These are phyloP conservation scores for Candida tallmaniae DNA, from an alignment of 805 yeast species.

Conservation along the genomic window DNA sequence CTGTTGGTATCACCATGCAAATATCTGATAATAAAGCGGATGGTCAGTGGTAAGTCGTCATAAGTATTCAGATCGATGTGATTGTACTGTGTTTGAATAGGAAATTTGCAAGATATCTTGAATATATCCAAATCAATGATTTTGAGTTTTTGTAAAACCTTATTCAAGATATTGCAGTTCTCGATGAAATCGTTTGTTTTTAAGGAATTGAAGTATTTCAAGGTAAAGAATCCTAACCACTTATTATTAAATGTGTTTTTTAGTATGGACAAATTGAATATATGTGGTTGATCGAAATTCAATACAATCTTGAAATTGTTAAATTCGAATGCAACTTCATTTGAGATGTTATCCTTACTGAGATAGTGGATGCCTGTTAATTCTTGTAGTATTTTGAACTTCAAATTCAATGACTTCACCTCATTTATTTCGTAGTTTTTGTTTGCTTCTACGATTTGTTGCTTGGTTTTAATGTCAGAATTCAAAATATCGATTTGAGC, in stretches of 20 bases:
- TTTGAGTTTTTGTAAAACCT: slow-evolving; percentile 16
- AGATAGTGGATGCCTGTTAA: slow-evolving; percentile 19
- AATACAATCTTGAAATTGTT: slow-evolving; percentile 10
- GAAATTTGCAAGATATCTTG: slow-evolving; percentile 25
- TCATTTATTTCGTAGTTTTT: slow-evolving; percentile 19
- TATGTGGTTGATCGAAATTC: neutral
- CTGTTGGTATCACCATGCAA: no score
- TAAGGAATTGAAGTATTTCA: slow-evolving; percentile 2
- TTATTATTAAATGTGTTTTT: slow-evolving; percentile 9
- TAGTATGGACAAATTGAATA: neutral
- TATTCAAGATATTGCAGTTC: slow-evolving; percentile 15
- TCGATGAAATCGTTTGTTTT: slow-evolving; percentile 10
- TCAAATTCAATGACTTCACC: slow-evolving; percentile 15
- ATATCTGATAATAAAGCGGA: no score
- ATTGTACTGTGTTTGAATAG: slow-evolving; percentile 13
- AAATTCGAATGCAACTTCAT: slow-evolving; percentile 4
- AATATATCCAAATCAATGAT: slow-evolving; percentile 26
- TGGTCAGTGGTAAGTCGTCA: neutral
- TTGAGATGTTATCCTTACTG: neutral
- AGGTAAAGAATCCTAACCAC: slow-evolving; percentile 8
- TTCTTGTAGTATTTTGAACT: slow-evolving; percentile 22
- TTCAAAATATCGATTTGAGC: slow-evolving; percentile 5
- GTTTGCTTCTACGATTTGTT: slow-evolving; percentile 9
- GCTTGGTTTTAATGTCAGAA: slow-evolving; percentile 7
- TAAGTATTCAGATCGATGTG: no score